Conservation (phyloP, 2,329 filamentous ascomycete genomes). For the Paracamarosporium sp. region DNA sequence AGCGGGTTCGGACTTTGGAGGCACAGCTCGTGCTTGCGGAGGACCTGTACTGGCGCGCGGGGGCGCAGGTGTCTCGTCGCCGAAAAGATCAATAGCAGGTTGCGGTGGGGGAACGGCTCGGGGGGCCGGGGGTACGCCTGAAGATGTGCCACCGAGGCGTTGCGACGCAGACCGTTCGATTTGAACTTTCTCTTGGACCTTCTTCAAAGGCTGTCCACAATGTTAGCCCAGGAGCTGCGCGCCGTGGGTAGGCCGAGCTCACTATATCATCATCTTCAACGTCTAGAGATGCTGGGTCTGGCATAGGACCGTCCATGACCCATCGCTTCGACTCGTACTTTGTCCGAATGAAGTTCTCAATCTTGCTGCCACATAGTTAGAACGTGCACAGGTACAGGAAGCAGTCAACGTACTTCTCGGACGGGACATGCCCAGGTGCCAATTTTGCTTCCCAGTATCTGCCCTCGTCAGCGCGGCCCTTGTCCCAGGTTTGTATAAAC, state of each 20-base stretch:
- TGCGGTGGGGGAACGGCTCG: slow-evolving; percentile 54
- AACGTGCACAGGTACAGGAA: background rate
- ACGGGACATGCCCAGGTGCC: slow-evolving; percentile 87
- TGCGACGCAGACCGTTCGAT: slow-evolving; percentile 66
- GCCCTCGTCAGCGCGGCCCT: slow-evolving; percentile 30
- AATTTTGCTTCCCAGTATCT: slow-evolving; percentile 95
- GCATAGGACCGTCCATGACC: slow-evolving; percentile 97
- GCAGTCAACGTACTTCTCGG: slow-evolving; percentile 70
- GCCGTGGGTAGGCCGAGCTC: slow-evolving; percentile 55
- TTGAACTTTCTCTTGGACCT: slow-evolving; percentile 75
- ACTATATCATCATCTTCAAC: slow-evolving; percentile 80
- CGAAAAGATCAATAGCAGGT: slow-evolving; percentile 76
- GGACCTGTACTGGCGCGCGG: slow-evolving; percentile 77
- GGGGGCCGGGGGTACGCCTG: slow-evolving; percentile 38
- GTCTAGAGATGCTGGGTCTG: slow-evolving; percentile 88
- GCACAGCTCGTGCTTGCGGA: slow-evolving; percentile 60
- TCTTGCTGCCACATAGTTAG: slow-evolving; percentile 66
- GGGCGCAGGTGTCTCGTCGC: slow-evolving; percentile 71
- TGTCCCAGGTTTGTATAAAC: slow-evolving; percentile 18
- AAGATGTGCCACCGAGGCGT: slow-evolving; percentile 48
- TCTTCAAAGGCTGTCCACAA: slow-evolving; percentile 62
- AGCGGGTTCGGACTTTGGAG: slow-evolving; percentile 71
- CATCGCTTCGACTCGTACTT: slow-evolving; percentile 99
- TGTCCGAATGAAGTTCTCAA: slow-evolving; percentile 99
- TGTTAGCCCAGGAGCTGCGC: slow-evolving; percentile 15